A percentile compares a stretch with the other conserved stretches of the same genome.
Conservation (phyloP, 2,329 filamentous ascomycete genomes). For the Davidsoniella eucalypti region DNA sequence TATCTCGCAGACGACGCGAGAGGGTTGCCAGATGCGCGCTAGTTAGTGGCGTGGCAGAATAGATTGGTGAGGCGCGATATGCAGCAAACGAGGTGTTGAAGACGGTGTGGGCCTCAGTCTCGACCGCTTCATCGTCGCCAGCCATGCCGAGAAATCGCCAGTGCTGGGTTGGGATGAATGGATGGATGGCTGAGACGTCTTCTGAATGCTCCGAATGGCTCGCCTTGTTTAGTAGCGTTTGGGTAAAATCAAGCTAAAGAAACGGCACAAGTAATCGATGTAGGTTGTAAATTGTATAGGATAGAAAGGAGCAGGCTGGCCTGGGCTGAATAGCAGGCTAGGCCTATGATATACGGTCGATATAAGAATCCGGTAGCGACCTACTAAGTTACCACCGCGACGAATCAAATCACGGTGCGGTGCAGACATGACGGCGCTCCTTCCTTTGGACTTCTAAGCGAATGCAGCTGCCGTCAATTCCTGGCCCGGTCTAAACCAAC, state of each 20-base stretch:
- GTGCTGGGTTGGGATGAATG: background rate
- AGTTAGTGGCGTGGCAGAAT: slow-evolving; percentile 21
- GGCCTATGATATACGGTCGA: too few species aligned
- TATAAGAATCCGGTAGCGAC: too few species aligned
- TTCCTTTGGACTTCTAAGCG: too few species aligned
- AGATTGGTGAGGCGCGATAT: slow-evolving; percentile 37
- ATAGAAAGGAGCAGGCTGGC: too few species aligned
- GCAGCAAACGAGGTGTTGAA: slow-evolving; percentile 44
- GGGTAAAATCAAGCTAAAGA: too few species aligned
- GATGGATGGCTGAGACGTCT: background rate
- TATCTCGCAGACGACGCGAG: slow-evolving; percentile 34
- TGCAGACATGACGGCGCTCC: too few species aligned
- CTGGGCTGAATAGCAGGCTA: too few species aligned
- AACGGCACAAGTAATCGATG: too few species aligned
- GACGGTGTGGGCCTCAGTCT: slow-evolving; percentile 24
- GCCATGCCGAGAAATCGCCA: background rate
- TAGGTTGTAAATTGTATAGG: too few species aligned
- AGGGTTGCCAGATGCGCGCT: slow-evolving; percentile 25
- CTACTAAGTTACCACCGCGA: too few species aligned
- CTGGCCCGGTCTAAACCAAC: background rate
- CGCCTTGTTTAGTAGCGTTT: too few species aligned
- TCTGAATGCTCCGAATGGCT: background rate
- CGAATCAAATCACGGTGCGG: too few species aligned
- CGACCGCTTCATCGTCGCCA: background rate
- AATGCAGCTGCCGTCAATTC: background rate